phyloP scores from a whole-genome alignment of 148 eudicot genomes.

The Rhododendron mucronatum region DNA sequence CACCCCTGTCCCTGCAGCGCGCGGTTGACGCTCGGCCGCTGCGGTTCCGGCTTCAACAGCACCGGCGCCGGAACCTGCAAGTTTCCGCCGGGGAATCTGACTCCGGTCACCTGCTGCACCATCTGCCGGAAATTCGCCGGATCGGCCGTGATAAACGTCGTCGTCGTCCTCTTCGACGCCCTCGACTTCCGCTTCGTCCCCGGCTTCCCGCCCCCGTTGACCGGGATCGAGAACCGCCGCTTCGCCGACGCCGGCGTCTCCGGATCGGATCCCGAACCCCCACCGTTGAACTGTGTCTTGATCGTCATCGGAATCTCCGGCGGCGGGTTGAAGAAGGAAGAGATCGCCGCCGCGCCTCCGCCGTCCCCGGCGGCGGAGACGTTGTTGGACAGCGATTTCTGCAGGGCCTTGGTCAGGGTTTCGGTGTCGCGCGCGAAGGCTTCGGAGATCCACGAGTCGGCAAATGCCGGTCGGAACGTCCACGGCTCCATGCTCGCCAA shows the following conservation, averaged over 20 bases:
- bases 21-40: slow-evolving; percentile 23
- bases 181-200: slow-evolving; percentile 60
- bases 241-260: slow-evolving; percentile 6
- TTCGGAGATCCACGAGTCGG: slow-evolving; percentile 59
- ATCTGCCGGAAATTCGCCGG: slow-evolving; percentile 72
- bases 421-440: slow-evolving; percentile 48
- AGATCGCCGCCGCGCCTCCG: background rate
- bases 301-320: slow-evolving; percentile 8
- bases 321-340: slow-evolving; percentile 8
- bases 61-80: slow-evolving; percentile 19
- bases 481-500: slow-evolving; percentile 45
- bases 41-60: slow-evolving; percentile 65
- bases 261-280: slow-evolving; percentile 25
- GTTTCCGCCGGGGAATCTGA: slow-evolving; percentile 25
- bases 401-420: slow-evolving; percentile 39
- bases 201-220: slow-evolving; percentile 19
- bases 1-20: slow-evolving; percentile 42
- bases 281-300: background rate
- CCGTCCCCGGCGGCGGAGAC: background rate
- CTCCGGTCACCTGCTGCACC: slow-evolving; percentile 94
- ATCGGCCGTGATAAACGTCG: slow-evolving; percentile 75
- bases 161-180: slow-evolving; percentile 59
- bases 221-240: slow-evolving; percentile 7
- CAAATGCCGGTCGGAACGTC: slow-evolving; percentile 37
- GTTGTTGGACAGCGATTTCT: slow-evolving; percentile 20